phyloP scores from a whole-genome alignment of 202 grass and related monocot genomes.

The Elaeis oleifera region DNA sequence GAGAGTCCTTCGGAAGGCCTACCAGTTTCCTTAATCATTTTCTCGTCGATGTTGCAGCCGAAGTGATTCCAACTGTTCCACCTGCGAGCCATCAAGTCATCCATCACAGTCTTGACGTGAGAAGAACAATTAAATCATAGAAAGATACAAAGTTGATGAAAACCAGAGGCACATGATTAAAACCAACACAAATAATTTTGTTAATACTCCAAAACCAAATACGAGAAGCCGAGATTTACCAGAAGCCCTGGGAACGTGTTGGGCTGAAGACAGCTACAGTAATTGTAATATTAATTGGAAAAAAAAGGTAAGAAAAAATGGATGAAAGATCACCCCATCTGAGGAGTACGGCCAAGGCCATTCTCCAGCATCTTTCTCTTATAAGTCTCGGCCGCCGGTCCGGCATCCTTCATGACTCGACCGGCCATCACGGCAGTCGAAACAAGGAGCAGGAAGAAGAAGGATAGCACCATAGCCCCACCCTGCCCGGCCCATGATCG shows the following conservation, averaged over 20 bases:
- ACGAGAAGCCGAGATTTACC: too few relatives aligned
- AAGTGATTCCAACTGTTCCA: slow-evolving; percentile 99
- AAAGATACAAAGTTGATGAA: too few relatives aligned
- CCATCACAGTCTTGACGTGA: too few relatives aligned
- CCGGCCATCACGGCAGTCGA: slow-evolving; percentile 23
- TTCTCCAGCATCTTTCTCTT: slow-evolving; percentile 39
- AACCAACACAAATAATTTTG: too few relatives aligned
- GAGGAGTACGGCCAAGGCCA: slow-evolving; percentile 72
- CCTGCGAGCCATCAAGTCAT: slow-evolving; percentile 28
- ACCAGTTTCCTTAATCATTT: slow-evolving; percentile 62
- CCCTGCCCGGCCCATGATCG: too few relatives aligned
- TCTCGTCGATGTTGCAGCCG: slow-evolving; percentile 52
- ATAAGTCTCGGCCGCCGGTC: neutral
- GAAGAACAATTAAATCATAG: too few relatives aligned
- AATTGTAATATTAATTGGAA: too few relatives aligned
- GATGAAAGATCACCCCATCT: slow-evolving; percentile 61
- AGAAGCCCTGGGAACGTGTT: too few relatives aligned
- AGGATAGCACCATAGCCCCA: neutral
- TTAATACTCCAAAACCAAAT: too few relatives aligned
- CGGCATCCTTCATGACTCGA: neutral
- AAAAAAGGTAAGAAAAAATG: too few relatives aligned
- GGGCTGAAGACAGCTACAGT: too few relatives aligned
- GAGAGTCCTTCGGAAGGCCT: neutral
- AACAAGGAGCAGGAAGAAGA: neutral
- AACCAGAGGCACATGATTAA: too few relatives aligned